Evolutionary conservation across 106 monocot genomes (phyloP), one percentile per base, ranked within the genome.

Genomic region (Iris macrosiphon): DNA sequence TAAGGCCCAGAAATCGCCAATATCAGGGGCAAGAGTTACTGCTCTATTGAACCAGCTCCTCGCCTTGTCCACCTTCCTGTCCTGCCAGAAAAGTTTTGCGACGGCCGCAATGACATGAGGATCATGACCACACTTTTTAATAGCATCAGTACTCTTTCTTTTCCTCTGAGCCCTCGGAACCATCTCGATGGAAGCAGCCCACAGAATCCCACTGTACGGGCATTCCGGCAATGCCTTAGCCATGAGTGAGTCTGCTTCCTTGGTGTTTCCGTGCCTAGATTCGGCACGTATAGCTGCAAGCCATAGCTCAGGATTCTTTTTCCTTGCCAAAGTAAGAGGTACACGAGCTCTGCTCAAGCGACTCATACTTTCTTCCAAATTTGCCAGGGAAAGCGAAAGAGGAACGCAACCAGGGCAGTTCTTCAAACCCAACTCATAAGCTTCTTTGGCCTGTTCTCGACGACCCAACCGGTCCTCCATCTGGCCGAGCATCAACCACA

Each of bases 401-500:
- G 82, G 82, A 49, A 86, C 62, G 31, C 68, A 82, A 32, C 72
- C 72, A 4, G 89, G 85, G 40, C 84, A 96, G 55, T 86, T 70
- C 54, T 79, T 85, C 51, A 89, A 60, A 12, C 89, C 96, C 15
- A 48, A 59, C 20, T 96, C 89, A 69, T 86, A 96, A 42, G 75
- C 72, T 64, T 80, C 85, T 61, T 77, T 89, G 6, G 96, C 96
- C 44, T 76, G 65, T 13, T 82, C 74, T 21, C 31, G 71, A 40
- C 38, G 55, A 29, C 77, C 85, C 3, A 89, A 45, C 5, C 90
- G 79, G 20, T 96, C 90, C 55, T 96, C 96, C 96, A 96, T 89
- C 66, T 96, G 96, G 12, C 96, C 96, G 57, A 96, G 78, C 96
- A 96, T 96, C 55, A 96, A 63, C 96, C 96, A 96, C 40, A 96